phyloP scores from a whole-genome alignment of 768 basidiomycete species.

The Agaricus blazei region DNA sequence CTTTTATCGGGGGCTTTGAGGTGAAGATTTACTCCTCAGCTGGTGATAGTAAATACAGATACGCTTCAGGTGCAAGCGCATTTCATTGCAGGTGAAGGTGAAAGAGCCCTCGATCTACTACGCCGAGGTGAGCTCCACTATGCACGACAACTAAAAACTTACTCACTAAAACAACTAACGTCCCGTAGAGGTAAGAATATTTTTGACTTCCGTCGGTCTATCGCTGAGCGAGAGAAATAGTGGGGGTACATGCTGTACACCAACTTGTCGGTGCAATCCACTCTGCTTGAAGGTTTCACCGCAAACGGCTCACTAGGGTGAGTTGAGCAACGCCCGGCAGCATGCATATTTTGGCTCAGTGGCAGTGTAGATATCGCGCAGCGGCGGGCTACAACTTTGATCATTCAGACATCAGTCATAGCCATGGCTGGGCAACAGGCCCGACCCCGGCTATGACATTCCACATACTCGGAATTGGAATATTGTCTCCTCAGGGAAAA shows the following conservation, averaged over 20 bases:
- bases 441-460: constrained; percentile 54
- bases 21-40: constrained; percentile 16
- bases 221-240: not conserved
- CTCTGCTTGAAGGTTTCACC: constrained; percentile 53
- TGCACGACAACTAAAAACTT: not conserved
- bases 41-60: not conserved
- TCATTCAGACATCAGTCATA: constrained; percentile 50
- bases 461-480: constrained; percentile 47
- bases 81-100: constrained; percentile 40
- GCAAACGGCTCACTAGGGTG: constrained; percentile 51
- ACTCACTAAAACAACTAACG: not conserved
- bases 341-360: not conserved
- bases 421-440: constrained; percentile 57
- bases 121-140: constrained; percentile 20
- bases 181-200: not conserved
- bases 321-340: constrained; percentile 5
- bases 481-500: constrained; percentile 40
- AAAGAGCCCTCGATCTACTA: constrained; percentile 39
- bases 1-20: constrained; percentile 47
- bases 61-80: constrained; percentile 41
- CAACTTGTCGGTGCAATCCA: constrained; percentile 49
- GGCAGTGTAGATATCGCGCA: constrained; percentile 34
- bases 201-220: not conserved
- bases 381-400: constrained; percentile 52
- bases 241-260: constrained; percentile 62